phyloP scores from a whole-genome alignment of 768 basidiomycete species.

The Mycena maculata region DNA sequence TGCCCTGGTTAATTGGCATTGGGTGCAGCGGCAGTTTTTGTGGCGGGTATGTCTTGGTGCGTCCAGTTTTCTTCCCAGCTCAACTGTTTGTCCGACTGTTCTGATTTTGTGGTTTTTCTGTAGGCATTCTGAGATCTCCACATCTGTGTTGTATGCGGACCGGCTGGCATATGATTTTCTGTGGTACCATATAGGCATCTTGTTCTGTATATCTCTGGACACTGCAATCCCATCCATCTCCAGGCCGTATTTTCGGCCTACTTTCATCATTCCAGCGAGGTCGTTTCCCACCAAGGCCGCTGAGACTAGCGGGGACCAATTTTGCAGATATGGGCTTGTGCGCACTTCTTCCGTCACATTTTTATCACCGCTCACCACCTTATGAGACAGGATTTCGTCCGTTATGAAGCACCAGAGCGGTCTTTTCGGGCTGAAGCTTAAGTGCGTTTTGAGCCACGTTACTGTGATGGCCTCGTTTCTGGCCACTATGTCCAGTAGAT shows the following conservation, averaged over 20 bases:
- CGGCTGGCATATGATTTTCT: too few relatives aligned
- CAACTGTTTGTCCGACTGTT: background rate
- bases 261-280: background rate
- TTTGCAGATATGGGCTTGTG: conserved; percentile 4
- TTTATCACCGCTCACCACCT: background rate
- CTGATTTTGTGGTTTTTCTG: background rate
- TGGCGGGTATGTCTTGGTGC: background rate
- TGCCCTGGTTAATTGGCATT: background rate
- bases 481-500: background rate
- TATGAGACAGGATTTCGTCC: background rate
- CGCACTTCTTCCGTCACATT: background rate
- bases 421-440: background rate
- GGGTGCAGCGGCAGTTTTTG: conserved; percentile 7
- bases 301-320: background rate
- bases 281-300: background rate
- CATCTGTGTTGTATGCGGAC: background rate
- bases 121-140: conserved; percentile 1
- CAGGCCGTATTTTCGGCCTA: background rate
- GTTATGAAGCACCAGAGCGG: background rate
- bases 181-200: conserved; percentile 3
- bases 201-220: background rate
- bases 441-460: background rate
- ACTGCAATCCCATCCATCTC: background rate
- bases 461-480: background rate
- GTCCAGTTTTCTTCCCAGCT: background rate